phyloP scores from a whole-genome alignment of 2,329 filamentous ascomycete genomes.

The Juglanconis oblonga region DNA sequence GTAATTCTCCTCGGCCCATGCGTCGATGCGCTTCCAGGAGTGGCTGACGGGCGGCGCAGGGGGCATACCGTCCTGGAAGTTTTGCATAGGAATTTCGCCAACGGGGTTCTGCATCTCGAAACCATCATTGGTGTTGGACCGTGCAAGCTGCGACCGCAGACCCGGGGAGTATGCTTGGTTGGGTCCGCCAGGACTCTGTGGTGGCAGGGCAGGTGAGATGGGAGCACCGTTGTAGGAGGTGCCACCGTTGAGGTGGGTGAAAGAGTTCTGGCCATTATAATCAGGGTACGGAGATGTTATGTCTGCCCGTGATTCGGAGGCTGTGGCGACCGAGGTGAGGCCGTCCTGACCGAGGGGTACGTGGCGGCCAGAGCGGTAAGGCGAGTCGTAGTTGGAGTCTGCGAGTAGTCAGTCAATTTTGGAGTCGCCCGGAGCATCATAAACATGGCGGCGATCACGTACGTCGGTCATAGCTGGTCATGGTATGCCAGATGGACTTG shows the following conservation, averaged over 20 bases:
- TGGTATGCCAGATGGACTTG: conserved; percentile 93
- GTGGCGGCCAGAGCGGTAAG: conserved; percentile 86
- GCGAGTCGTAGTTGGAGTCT: conserved; percentile 93
- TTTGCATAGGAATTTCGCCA: conserved; percentile 94
- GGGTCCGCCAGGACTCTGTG: conserved; percentile 51
- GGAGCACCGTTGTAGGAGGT: conserved; percentile 61
- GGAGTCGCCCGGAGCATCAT: conserved; percentile 4
- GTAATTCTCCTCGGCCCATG: conserved; percentile 93
- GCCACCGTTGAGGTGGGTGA: conserved; percentile 49
- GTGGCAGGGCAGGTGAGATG: conserved; percentile 41
- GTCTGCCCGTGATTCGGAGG: conserved; percentile 83
- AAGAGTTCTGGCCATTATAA: conserved; percentile 56
- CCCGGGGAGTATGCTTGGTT: conserved; percentile 84
- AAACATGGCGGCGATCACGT: conserved; percentile 34
- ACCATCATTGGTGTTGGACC: conserved; percentile 60
- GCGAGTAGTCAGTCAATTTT: conserved; percentile 35
- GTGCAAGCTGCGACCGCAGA: conserved; percentile 73
- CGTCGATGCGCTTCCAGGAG: conserved; percentile 92
- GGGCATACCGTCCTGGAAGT: conserved; percentile 86
- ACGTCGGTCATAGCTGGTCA: conserved; percentile 70
- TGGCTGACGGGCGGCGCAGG: conserved; percentile 84
- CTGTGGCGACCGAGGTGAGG: conserved; percentile 85
- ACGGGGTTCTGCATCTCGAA: conserved; percentile 67
- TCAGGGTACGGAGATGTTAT: conserved; percentile 76
- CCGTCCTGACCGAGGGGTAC: conserved; percentile 71